Conservation (phyloP, 345 rosid genomes). For the Gossypium rotundifolium region DNA sequence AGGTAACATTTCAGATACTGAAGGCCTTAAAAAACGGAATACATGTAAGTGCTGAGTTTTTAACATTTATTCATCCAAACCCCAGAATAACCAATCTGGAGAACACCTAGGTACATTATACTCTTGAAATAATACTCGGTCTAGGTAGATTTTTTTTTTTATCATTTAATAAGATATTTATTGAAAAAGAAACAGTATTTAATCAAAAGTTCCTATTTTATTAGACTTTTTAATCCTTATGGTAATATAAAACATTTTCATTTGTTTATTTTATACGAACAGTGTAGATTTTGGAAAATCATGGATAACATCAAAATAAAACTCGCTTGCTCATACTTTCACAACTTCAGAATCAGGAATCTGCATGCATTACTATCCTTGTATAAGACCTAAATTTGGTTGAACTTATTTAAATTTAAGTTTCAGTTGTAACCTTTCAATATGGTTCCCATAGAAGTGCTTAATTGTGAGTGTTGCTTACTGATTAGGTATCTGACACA, state of each 20-base stretch:
- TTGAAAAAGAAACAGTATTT: background rate
- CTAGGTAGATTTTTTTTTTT: background rate
- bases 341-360: background rate
- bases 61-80: background rate
- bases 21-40: conserved; percentile 17
- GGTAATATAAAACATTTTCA: background rate
- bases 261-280: background rate
- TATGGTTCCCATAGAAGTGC: background rate
- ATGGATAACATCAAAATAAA: background rate
- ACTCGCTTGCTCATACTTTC: background rate
- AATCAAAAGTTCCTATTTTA: background rate
- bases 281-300: background rate
- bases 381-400: background rate
- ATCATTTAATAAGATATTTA: background rate
- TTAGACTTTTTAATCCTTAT: background rate
- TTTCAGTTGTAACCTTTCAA: background rate
- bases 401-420: background rate
- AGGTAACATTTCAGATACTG: conserved; percentile 32
- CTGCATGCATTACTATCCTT: background rate
- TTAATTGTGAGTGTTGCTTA: background rate
- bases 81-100: background rate
- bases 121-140: background rate
- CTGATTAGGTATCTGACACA: conserved; percentile 8
- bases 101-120: background rate
- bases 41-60: conserved; percentile 30